A percentile compares a stretch with the other conserved stretches of the same genome.
phyloP scores from a whole-genome alignment of 1,139 yeast species.

The Pneumocystis canis region DNA sequence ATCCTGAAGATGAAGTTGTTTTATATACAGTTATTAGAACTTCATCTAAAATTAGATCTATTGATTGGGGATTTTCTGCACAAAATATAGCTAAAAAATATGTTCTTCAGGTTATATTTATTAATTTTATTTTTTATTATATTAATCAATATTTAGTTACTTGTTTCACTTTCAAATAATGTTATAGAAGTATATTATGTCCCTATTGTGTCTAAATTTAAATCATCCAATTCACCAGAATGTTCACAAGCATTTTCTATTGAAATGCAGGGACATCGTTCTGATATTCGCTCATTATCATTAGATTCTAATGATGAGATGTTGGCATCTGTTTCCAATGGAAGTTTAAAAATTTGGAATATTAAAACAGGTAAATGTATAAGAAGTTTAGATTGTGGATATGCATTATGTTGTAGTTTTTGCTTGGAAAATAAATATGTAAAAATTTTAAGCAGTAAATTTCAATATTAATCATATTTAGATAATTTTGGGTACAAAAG shows the following conservation, averaged over 20 bases:
- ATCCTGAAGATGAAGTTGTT: constrained; percentile 20
- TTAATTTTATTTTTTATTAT: constrained; percentile 11
- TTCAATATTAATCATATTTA: not conserved
- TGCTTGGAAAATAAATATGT: constrained; percentile 67
- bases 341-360: constrained; percentile 82
- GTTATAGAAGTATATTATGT: constrained; percentile 55
- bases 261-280: constrained; percentile 73
- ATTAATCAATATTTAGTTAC: constrained; percentile 35
- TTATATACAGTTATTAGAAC: constrained; percentile 24
- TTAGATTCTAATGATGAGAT: constrained; percentile 67
- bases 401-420: constrained; percentile 66
- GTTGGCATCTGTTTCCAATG: constrained; percentile 82
- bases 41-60: constrained; percentile 23
- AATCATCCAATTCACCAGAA: constrained; percentile 34
- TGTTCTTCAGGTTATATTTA: constrained; percentile 16
- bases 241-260: constrained; percentile 41
- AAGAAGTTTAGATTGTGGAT: constrained; percentile 79
- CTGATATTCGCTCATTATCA: constrained; percentile 74
- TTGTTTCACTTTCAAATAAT: constrained; percentile 56
- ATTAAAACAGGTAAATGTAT: constrained; percentile 56
- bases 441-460: not conserved
- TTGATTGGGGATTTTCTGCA: constrained; percentile 22
- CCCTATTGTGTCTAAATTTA: constrained; percentile 34
- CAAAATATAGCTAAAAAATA: constrained; percentile 9
- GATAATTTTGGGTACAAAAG: constrained; percentile 68